A percentile compares a stretch with the other conserved stretches of the same genome.
phyloP scores from a whole-genome alignment of 2,329 filamentous ascomycete species.

The Colletotrichum caudatum region DNA sequence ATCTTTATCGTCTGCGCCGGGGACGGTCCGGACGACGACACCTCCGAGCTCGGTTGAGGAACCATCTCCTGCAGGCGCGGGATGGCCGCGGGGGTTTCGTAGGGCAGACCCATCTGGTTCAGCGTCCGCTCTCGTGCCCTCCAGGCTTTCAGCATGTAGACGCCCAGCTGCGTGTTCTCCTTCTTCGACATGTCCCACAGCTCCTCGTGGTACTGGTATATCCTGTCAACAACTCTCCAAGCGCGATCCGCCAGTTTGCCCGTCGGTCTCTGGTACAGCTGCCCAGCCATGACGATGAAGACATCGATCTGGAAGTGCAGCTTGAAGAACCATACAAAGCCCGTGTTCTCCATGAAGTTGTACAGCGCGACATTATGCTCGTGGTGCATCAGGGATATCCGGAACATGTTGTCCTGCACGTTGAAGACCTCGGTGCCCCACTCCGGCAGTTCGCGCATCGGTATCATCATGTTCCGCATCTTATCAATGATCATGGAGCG shows the following conservation, averaged over 20 bases:
- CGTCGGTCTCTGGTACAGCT: slow-evolving; percentile 60
- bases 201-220: slow-evolving; percentile 64
- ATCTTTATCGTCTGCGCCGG: slow-evolving; percentile 46
- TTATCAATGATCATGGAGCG: slow-evolving; percentile 63
- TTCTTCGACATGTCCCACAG: slow-evolving; percentile 63
- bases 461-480: slow-evolving; percentile 60
- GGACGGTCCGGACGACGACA: slow-evolving; percentile 47
- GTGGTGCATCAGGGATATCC: slow-evolving; percentile 61
- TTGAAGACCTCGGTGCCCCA: slow-evolving; percentile 63
- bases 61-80: slow-evolving; percentile 57
- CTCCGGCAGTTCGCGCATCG: slow-evolving; percentile 61
- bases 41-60: slow-evolving; percentile 53
- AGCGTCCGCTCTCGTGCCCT: slow-evolving; percentile 60
- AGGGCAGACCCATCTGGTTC: slow-evolving; percentile 50
- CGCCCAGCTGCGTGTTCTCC: slow-evolving; percentile 58
- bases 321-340: slow-evolving; percentile 68
- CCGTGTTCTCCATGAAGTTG: slow-evolving; percentile 55
- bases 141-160: slow-evolving; percentile 66
- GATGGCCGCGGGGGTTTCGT: slow-evolving; percentile 61
- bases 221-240: slow-evolving; percentile 61
- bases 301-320: slow-evolving; percentile 68
- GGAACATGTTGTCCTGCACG: slow-evolving; percentile 67
- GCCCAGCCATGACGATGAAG: slow-evolving; percentile 66
- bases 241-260: slow-evolving; percentile 66
- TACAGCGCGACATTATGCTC: slow-evolving; percentile 62